A percentile compares a stretch with the other conserved stretches of the same genome.
These are phyloP conservation scores for Keithomyces neogunnii DNA, from an alignment of 2,329 filamentous ascomycete genomes.

Conservation along the genomic window DNA sequence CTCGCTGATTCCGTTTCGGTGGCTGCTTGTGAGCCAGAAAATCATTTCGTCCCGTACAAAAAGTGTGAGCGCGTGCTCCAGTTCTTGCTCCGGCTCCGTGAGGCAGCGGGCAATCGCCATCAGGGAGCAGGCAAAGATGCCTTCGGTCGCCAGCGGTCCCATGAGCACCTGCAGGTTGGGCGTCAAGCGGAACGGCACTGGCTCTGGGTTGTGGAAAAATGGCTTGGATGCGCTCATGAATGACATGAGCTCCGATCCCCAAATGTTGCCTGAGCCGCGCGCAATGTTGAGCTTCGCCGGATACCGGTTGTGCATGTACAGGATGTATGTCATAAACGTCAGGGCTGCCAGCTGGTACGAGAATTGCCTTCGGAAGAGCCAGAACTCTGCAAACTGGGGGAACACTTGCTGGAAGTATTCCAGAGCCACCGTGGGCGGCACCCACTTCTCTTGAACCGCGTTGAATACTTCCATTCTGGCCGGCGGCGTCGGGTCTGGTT, in stretches of 20 bases:
- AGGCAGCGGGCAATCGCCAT: constrained; percentile 96
- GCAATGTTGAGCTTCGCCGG: constrained; percentile 88
- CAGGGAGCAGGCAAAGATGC: constrained; percentile 87
- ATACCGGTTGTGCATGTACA: constrained; percentile 94
- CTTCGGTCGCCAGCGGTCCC: constrained; percentile 91
- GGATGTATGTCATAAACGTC: constrained; percentile 97
- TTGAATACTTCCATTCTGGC: constrained; percentile 87
- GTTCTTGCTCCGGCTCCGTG: constrained; percentile 78
- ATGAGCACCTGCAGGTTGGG: constrained; percentile 94
- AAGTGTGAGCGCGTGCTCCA: constrained; percentile 90
- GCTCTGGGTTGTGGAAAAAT: constrained; percentile 89
- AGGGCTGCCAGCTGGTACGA: constrained; percentile 90
- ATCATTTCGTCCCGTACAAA: constrained; percentile 98
- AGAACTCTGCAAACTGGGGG: constrained; percentile 87
- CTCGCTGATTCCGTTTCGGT: constrained; percentile 50
- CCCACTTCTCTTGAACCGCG: constrained; percentile 89
- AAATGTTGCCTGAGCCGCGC: constrained; percentile 81
- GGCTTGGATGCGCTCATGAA: constrained; percentile 78
- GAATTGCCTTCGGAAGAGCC: constrained; percentile 96
- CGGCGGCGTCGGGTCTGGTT: constrained; percentile 59
- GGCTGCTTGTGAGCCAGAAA: constrained; percentile 82
- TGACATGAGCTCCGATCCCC: constrained; percentile 91
- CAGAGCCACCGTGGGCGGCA: constrained; percentile 71
- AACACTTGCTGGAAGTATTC: constrained; percentile 87
- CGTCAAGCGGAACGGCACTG: constrained; percentile 93